phyloP scores from a whole-genome alignment of 129 eudicot genomes.

The Chrysanthemum lavandulifolium region DNA sequence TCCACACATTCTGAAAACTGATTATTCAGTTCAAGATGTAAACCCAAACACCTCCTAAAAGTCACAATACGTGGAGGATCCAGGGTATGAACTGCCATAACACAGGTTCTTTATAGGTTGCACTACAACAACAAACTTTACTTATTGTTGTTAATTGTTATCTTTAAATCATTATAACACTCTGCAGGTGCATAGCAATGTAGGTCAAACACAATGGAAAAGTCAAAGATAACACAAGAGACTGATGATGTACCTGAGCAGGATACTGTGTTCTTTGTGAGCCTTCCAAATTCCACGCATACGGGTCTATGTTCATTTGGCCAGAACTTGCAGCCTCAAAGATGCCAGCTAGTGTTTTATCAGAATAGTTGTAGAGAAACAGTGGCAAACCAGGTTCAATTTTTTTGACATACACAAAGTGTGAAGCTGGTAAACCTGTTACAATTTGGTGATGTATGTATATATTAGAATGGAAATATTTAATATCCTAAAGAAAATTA shows the following conservation, averaged over 20 bases:
- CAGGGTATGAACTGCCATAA: not conserved
- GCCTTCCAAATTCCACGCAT: slow-evolving; percentile 84
- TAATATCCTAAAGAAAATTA: not conserved
- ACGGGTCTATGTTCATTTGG: slow-evolving; percentile 64
- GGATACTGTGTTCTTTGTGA: slow-evolving; percentile 62
- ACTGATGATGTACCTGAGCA: slow-evolving; percentile 61
- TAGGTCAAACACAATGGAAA: not conserved
- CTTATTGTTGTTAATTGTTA: not conserved
- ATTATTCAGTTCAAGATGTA: not conserved
- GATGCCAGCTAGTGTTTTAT: slow-evolving; percentile 66
- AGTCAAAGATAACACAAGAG: slow-evolving; percentile 13
- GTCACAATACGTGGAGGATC: not conserved
- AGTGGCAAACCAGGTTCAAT: slow-evolving; percentile 81
- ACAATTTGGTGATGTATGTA: slow-evolving; percentile 7
- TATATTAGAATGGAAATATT: not conserved
- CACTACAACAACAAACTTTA: not conserved
- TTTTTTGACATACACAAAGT: slow-evolving; percentile 58
- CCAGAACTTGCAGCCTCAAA: slow-evolving; percentile 91
- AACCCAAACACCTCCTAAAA: not conserved
- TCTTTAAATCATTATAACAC: not conserved
- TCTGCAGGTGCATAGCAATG: not conserved
- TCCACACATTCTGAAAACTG: not conserved
- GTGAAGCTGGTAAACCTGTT: slow-evolving; percentile 72
- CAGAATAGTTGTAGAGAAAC: slow-evolving; percentile 69
- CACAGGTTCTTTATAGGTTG: not conserved